Conservation (phyloP, 768 basidiomycete genomes). For the Candolleomyces aberdarensis region DNA sequence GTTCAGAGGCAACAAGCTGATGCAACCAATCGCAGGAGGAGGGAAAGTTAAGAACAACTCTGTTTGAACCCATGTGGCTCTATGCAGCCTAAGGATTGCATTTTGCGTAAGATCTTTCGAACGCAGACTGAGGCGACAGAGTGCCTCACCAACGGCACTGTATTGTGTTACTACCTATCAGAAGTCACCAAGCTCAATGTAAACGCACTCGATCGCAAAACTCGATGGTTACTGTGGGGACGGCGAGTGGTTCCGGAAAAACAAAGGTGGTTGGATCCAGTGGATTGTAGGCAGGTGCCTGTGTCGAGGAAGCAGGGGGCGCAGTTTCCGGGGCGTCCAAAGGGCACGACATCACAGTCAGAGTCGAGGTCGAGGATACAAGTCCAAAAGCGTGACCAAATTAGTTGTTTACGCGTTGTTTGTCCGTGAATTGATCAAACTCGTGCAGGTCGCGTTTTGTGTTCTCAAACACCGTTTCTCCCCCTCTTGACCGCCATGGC, state of each 20-base stretch:
- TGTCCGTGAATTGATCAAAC: conserved; percentile 16
- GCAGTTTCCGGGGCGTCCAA: background rate
- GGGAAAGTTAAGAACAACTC: conserved; percentile 92
- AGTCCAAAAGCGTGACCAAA: conserved; percentile 29
- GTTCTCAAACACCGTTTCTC: background rate
- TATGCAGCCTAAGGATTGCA: conserved; percentile 67
- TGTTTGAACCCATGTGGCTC: conserved; percentile 92
- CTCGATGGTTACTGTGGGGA: conserved; percentile 73
- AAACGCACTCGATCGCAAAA: conserved; percentile 75
- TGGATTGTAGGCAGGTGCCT: conserved; percentile 5
- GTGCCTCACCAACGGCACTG: conserved; percentile 77
- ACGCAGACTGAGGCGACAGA: background rate
- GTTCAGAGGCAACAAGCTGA: conserved; percentile 73
- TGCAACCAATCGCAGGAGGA: conserved; percentile 62
- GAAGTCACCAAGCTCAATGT: background rate
- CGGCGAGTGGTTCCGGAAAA: conserved; percentile 42
- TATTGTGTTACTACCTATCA: background rate
- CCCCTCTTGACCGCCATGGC: background rate
- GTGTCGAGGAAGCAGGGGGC: background rate
- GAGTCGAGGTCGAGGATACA: background rate
- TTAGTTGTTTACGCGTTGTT: conserved; percentile 51
- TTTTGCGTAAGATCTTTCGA: background rate
- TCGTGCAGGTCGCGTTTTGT: conserved; percentile 9
- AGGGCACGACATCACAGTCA: conserved; percentile 10
- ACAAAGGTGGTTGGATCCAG: conserved; percentile 54